Conservation (phyloP, 164 flowering plant species). For the Stephania yunnanensis region DNA sequence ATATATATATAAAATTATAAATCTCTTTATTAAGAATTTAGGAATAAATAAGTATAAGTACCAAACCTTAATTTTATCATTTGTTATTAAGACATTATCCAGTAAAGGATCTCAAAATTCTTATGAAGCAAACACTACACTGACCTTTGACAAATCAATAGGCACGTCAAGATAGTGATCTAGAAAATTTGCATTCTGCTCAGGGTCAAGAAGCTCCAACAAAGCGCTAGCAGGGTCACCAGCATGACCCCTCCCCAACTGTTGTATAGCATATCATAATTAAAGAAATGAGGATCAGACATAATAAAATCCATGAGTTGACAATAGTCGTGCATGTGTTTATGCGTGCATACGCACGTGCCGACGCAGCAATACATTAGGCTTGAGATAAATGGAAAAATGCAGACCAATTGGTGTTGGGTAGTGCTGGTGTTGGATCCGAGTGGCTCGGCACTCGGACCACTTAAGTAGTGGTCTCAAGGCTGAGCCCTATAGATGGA, state of each 20-base stretch:
- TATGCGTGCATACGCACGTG: too few species aligned
- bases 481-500: too few species aligned
- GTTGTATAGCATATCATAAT: constrained; percentile 20
- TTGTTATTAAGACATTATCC: background rate
- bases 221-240: constrained; percentile 99
- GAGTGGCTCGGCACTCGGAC: too few species aligned
- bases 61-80: background rate
- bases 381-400: background rate
- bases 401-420: too few species aligned
- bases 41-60: background rate
- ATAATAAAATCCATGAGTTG: background rate
- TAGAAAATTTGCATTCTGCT: constrained; percentile 92
- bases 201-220: constrained; percentile 98
- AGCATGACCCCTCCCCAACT: constrained; percentile 96
- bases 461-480: too few species aligned
- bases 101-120: background rate
- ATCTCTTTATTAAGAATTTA: background rate
- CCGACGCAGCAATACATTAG: background rate
- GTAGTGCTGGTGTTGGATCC: too few species aligned
- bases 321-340: too few species aligned
- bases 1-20: too few species aligned
- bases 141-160: constrained; percentile 89
- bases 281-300: constrained; percentile 8
- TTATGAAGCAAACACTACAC: constrained; percentile 11
- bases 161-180: constrained; percentile 99